Evolutionary conservation across 176 grass and related monocot genomes (phyloP).

Genomic region (Avena insularis): DNA sequence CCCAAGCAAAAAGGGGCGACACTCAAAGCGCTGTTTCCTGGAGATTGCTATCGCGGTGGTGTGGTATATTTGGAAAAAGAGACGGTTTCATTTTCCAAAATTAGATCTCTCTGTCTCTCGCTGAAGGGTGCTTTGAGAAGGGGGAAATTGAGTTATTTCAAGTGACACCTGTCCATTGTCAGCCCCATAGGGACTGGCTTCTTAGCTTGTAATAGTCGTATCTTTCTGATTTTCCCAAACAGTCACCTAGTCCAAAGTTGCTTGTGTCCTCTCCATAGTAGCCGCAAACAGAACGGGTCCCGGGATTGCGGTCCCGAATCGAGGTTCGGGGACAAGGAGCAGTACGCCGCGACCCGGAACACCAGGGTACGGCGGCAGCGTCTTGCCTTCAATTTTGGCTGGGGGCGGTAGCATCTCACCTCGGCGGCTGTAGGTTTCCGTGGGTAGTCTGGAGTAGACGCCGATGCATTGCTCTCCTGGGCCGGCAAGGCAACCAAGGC

Average conservation of each 20-base stretch:
- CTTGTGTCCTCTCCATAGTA: neutral
- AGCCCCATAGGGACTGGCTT: conserved; percentile 24
- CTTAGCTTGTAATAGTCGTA: neutral
- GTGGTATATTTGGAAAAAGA: neutral
- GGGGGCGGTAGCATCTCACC: too few relatives aligned
- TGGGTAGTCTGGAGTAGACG: too few relatives aligned
- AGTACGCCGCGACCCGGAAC: too few relatives aligned
- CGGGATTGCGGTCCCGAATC: too few relatives aligned
- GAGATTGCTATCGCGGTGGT: neutral
- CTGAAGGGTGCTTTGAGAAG: neutral
- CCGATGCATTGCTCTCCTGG: too few relatives aligned
- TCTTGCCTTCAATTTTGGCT: too few relatives aligned
- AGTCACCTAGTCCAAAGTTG: conserved; percentile 6
- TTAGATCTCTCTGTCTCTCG: neutral
- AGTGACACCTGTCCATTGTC: neutral
- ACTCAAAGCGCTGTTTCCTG: neutral
- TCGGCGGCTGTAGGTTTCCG: too few relatives aligned
- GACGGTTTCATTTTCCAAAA: neutral
- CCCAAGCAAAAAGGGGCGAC: too few relatives aligned
- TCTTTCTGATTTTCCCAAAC: neutral
- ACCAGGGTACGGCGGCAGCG: too few relatives aligned
- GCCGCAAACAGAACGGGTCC: too few relatives aligned
- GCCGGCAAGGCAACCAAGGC: too few relatives aligned
- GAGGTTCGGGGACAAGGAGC: too few relatives aligned
- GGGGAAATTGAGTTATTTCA: neutral